Evolutionary conservation across 768 basidiomycete species (phyloP), one percentile per base, ranked within the genome.

Genomic region (Lentinus tigrinus): DNA sequence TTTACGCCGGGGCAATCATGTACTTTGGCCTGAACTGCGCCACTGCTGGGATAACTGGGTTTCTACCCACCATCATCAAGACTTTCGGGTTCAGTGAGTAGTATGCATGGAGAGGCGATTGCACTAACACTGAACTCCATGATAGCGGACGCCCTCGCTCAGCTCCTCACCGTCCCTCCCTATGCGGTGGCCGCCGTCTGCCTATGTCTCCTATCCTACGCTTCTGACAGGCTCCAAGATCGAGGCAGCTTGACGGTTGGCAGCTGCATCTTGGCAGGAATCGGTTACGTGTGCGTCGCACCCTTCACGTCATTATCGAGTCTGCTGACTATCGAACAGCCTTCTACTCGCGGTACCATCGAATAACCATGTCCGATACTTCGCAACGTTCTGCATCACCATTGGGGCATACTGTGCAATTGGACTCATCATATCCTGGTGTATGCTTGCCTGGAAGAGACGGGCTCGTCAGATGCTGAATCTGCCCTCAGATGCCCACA

Each of bases 11-110:
- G 0, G 90, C 89, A 0, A 79, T 85, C 31, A 84, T 91, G 59
- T 92, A 91, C 69, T 91, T 92, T 66, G 89, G 88, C 28, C 72
- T 89, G 49, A 91, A 91, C 65, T 83, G 82, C 51, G 87, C 88
- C 23, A 74, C 91, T 16, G 85, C 89, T 19, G 88, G 90, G 7
- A 88, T 88, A 34, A 85, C 87, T 27, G 89, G 90, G 0, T 94
- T 94, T 74, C 73, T 94, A 54, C 92, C 92, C 3, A 93, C 90
- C 3, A 90, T 93, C 63, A 83, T 93, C 46, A 77, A 75, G 46
- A 89, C 86, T 0, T 84, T 92, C 54, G 88, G 88, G 28, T 85
- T 80, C 63, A 81, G 89, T 90, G 54, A 50, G 88, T 74, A 1
- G 40, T n/a, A 3, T 46, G 23, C 39, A 39, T 39, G 23, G 19